Evolutionary conservation across 1,284 basidiomycete species (phyloP), one percentile per base, ranked within the genome.

Genomic region (Fereydounia khargensis): DNA sequence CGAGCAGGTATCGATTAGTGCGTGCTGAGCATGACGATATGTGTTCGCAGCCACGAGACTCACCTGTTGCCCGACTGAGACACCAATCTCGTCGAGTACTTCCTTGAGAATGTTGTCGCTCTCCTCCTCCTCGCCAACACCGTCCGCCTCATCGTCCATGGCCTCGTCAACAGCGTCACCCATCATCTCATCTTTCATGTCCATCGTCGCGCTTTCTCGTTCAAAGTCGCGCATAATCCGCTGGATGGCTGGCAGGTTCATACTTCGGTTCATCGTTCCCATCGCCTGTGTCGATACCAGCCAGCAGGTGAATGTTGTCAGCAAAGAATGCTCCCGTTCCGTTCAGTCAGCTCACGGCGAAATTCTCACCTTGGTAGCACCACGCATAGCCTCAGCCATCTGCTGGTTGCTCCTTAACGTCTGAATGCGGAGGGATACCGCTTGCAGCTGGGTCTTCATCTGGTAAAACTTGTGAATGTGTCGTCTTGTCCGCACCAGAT

Each of bases 141-240:
- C 92, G 27, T 74, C 72, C 41, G 92, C 92, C 61, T 70, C 89
- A 39, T 89, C 88, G 69, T 95, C 91, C 91, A 98, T 97, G 28
- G 91, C 92, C 71, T 96, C 94, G 78, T 98, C 95, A 8, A 98
- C 88, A 1, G 92, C 88, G 55, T 98, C 95, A 28, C 87, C 89
- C 94, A 98, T 98, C 88, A 98, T 95, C 77, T 96, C 94, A 78
- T 97, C 95, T 79, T 97, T 98, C 95, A 99, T 98, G 78, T 98
- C 94, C 95, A 99, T 99, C 76, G 87, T 89, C 9, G 88, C 85
- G 58, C 87, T 94, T 79, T 99, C 95, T 70, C 86, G 87, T 79
- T 98, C 94, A 66, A 99, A 99, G 38, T 99, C 94, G 66, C 86
- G 88, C 87, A 98, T 91, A 74, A 98, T 97, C 42, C 85, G 84